Percentiles rank a stretch among this genome's conserved stretches.
Evolutionary conservation across 2,329 filamentous ascomycete genomes (phyloP).

Genomic region (Nigrograna mackinnonii): DNA sequence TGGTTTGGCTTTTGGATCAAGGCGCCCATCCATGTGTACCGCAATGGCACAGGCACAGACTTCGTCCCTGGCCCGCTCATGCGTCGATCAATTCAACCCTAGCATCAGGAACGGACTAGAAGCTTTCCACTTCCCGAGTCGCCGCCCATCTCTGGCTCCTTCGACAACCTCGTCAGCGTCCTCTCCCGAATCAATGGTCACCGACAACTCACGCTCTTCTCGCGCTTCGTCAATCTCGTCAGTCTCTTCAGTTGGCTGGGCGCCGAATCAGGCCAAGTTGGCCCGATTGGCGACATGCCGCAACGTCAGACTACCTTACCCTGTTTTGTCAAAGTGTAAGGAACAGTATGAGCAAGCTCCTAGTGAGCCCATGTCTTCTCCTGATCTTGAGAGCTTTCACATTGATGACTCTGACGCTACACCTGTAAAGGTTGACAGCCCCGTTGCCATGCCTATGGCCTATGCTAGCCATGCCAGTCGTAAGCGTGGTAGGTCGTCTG

Average conservation of each 20-base stretch:
- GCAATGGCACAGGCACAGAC: slow-evolving; percentile 63
- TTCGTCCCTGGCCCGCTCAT: slow-evolving; percentile 58
- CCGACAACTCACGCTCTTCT: slow-evolving; percentile 61
- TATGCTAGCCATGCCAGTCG: slow-evolving; percentile 28
- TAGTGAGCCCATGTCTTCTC: slow-evolving; percentile 42
- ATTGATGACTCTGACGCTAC: slow-evolving; percentile 45
- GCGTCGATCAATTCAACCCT: slow-evolving; percentile 53
- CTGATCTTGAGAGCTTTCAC: slow-evolving; percentile 53
- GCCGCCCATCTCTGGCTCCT: slow-evolving; percentile 52
- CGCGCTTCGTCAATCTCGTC: slow-evolving; percentile 60
- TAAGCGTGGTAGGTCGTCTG: slow-evolving; percentile 66
- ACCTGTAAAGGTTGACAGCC: slow-evolving; percentile 29
- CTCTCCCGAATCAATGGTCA: slow-evolving; percentile 67
- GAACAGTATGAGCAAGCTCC: slow-evolving; percentile 37
- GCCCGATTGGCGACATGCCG: slow-evolving; percentile 57
- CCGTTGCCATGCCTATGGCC: slow-evolving; percentile 17
- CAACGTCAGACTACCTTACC: slow-evolving; percentile 49
- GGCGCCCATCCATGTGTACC: slow-evolving; percentile 61
- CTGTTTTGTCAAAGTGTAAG: slow-evolving; percentile 40
- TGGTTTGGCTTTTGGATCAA: slow-evolving; percentile 51
- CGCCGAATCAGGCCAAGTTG: slow-evolving; percentile 55
- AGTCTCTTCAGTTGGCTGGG: slow-evolving; percentile 53
- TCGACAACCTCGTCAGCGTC: slow-evolving; percentile 57
- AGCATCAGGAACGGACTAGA: slow-evolving; percentile 47
- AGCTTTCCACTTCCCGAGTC: slow-evolving; percentile 49